Evolutionary conservation across 331 rosid genomes (phyloP).

Genomic region (Acacia concinna): DNA sequence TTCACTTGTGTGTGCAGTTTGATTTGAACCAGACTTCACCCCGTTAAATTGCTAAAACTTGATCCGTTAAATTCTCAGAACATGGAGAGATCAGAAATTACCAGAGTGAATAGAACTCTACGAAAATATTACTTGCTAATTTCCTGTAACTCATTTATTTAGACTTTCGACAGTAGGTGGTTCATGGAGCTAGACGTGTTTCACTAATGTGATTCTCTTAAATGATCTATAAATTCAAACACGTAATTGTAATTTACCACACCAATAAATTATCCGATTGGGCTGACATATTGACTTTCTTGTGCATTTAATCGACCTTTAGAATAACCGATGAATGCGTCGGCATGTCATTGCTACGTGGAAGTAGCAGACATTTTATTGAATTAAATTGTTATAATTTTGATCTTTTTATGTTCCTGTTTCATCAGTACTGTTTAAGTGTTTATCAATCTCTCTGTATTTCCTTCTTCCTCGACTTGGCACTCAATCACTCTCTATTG

Average conservation of each 20-base stretch:
- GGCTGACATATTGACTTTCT: neutral
- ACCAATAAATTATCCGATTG: neutral
- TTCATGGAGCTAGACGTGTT: constrained; percentile 1
- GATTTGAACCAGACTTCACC: neutral
- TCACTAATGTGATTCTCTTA: neutral
- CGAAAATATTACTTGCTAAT: neutral
- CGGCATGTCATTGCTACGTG: constrained; percentile 3
- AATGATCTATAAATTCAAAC: neutral
- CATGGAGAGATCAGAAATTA: neutral
- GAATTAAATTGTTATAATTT: constrained; percentile 3
- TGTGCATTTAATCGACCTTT: neutral
- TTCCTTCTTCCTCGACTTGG: constrained; percentile 9
- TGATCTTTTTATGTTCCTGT: constrained; percentile 14
- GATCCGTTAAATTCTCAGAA: neutral
- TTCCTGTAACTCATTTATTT: neutral
- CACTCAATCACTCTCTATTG: constrained; percentile 1
- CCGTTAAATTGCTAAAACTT: neutral
- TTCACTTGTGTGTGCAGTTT: neutral
- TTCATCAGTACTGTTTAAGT: constrained; percentile 6
- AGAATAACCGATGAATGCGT: neutral
- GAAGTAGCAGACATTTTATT: neutral
- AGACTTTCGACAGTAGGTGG: neutral
- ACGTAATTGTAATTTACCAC: neutral
- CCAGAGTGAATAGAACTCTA: neutral
- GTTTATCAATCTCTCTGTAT: constrained; percentile 14